Evolutionary conservation across 2,329 filamentous ascomycete genomes (phyloP).

Genomic region (Colletotrichum horii): DNA sequence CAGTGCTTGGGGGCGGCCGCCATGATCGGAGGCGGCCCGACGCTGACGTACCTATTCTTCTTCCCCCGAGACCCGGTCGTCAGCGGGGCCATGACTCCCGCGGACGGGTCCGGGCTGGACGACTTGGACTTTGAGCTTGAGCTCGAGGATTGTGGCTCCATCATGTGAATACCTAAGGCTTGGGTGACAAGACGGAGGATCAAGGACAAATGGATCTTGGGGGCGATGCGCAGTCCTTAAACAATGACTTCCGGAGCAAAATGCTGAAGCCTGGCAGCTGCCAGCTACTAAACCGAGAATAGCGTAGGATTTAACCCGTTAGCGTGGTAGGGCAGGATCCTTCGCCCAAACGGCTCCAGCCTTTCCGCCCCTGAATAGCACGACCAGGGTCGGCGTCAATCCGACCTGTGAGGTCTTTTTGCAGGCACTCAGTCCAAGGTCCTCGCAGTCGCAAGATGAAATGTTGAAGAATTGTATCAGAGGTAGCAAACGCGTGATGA

Average conservation of each 20-base stretch:
- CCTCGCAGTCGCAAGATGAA: not conserved
- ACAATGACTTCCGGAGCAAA: not conserved
- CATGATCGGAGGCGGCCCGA: not conserved
- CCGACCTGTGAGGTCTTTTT: not conserved
- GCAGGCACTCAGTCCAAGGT: not conserved
- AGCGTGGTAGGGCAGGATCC: constrained; percentile 10
- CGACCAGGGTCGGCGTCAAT: not conserved
- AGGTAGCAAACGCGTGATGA: not conserved
- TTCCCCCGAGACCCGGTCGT: not conserved
- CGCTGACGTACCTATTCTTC: not conserved
- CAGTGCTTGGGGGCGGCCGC: not conserved
- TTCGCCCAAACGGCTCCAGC: not conserved
- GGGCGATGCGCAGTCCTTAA: not conserved
- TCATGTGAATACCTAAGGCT: not conserved
- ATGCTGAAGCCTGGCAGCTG: not conserved
- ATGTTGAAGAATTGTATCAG: not conserved
- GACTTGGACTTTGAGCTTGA: not conserved
- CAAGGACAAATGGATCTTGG: not conserved
- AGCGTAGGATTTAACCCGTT: not conserved
- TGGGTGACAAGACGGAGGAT: not conserved
- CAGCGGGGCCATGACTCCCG: not conserved
- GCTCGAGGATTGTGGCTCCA: not conserved
- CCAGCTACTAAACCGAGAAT: not conserved
- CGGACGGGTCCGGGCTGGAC: not conserved
- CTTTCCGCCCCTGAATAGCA: not conserved